Base-by-base conservation (phyloP, 139 green algal genomes). In the Ostreobium quekettii region DNA sequence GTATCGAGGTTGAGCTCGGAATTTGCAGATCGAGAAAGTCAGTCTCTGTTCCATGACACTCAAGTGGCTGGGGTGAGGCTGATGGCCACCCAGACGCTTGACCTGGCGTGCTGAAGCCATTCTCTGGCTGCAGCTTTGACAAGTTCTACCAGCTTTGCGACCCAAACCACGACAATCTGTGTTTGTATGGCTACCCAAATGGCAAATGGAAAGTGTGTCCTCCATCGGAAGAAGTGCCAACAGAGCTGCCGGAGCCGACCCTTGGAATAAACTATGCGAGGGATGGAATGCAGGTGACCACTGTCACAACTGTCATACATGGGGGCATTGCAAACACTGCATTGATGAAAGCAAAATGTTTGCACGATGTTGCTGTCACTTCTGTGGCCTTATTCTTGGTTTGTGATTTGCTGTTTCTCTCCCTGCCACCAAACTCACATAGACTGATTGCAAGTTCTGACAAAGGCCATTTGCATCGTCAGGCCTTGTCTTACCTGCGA, bases 231-330 rank as follows among this genome's bases (percentile, higher is more conserved):
- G 89, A 98, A 71, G 91, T 97, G 26, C 93, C 93, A 0, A 86
- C 93, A 1, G 93, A 98, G 77, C 76, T 94, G 48, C 93, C 93
- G 8, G 93, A 98, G 78, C 93, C 93, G 2, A 83, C 83, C n/a
- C 72, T 95, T 42, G 91, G 91, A 35, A 93, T 96, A 57, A 96
- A 96, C 74, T 96, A 95, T 70, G 90, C 90, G 3, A 69, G 89
- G 0, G 86, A 97, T 70, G 87, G 85, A 46, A 91, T 91, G 81
- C 47, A 76, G 62, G 66, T 73, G 28, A 26, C 48, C 19, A 38
- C 53, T 58, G 32, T 53, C 42, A 53, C 11, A 53, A 53, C 42
- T 53, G 11, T 53, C 19, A 26, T 53, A 11, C 6, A 49, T 26
- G 33, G 15, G 24, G 24, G 8, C 33, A 36, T 53, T 67, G 60